Percentiles rank a stretch among this genome's conserved stretches.
phyloP scores from a whole-genome alignment of 176 grass and related monocot species.

The Olyra latifolia region DNA sequence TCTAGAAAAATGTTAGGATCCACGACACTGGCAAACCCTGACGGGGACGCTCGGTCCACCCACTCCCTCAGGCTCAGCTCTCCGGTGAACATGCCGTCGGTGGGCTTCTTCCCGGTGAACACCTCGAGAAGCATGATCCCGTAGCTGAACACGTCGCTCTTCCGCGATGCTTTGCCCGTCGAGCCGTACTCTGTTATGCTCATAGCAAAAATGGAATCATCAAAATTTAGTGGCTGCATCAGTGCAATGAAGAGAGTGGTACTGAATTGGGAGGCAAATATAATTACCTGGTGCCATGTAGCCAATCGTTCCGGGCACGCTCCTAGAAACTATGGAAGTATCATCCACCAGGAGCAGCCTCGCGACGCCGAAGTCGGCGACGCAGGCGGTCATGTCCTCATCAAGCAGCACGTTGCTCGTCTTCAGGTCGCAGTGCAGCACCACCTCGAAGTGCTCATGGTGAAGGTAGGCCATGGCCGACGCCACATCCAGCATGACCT shows the following conservation, averaged over 20 bases:
- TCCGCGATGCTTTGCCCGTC: conserved; percentile 31
- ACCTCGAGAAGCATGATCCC: conserved; percentile 48
- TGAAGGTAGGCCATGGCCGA: conserved; percentile 49
- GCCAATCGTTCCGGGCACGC: conserved; percentile 40
- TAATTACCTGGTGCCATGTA: conserved; percentile 41
- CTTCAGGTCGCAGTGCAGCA: conserved; percentile 59
- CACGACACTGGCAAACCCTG: background rate
- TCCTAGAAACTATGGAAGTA: conserved; percentile 28
- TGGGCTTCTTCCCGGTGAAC: conserved; percentile 48
- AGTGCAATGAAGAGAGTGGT: background rate
- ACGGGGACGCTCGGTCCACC: background rate
- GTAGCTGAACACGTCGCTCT: conserved; percentile 52
- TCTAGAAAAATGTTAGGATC: background rate
- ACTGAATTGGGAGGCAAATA: background rate
- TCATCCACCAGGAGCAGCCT: conserved; percentile 31
- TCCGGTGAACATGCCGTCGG: conserved; percentile 23
- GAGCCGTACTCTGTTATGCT: conserved; percentile 46
- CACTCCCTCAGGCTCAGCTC: conserved; percentile 41
- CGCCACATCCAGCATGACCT: conserved; percentile 43
- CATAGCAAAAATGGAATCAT: background rate
- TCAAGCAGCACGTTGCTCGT: conserved; percentile 62
- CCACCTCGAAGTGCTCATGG: conserved; percentile 45
- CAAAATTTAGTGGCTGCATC: background rate
- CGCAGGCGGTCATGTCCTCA: conserved; percentile 46
- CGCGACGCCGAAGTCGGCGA: conserved; percentile 53